Evolutionary conservation across 2,329 filamentous ascomycete species (phyloP), one percentile per base, ranked within the genome.

Genomic region (Ramichloridium luteum): DNA sequence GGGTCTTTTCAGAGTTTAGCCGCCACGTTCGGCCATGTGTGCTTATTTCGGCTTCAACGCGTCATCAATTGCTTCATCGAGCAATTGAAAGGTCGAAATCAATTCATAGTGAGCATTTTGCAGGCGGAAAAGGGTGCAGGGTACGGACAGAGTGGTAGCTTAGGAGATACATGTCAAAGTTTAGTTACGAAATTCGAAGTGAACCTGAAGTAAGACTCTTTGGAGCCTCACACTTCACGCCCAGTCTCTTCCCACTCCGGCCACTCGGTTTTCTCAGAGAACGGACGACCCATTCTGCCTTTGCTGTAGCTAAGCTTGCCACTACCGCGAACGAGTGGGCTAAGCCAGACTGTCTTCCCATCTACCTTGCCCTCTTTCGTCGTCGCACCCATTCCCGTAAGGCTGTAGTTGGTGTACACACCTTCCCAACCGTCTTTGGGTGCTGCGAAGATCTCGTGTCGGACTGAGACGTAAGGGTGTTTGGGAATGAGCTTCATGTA

Each of bases 201-300:
- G n/a, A n/a, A n/a, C n/a, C n/a, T n/a, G n/a, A n/a, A n/a, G n/a
- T n/a, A n/a, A n/a, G n/a, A n/a, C n/a, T n/a, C n/a, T n/a, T n/a
- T n/a, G n/a, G n/a, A n/a, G n/a, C n/a, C n/a, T n/a, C n/a, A n/a
- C n/a, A n/a, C 27, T 13, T 30, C 12, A 14, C 12, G 5, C 27
- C 16, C 6, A 16, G 17, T 22, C 15, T 31, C 16, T 9, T 31
- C 28, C 20, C 12, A 31, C 9, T 16, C 28, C 12, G 11, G 12
- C 28, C 28, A 31, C 28, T 31, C 16, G 16, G 13, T 20, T 17
- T 8, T 31, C 14, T n/a, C n/a, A n/a, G n/a, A n/a, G n/a, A n/a
- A n/a, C n/a, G n/a, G n/a, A n/a, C n/a, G n/a, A n/a, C 35, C 35
- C 38, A 41, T 38, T 13, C 38, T 32, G 15, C 36, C 35, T 17